Base-by-base conservation (phyloP, 148 eudicot species). In the Chenopodium formosanum region DNA sequence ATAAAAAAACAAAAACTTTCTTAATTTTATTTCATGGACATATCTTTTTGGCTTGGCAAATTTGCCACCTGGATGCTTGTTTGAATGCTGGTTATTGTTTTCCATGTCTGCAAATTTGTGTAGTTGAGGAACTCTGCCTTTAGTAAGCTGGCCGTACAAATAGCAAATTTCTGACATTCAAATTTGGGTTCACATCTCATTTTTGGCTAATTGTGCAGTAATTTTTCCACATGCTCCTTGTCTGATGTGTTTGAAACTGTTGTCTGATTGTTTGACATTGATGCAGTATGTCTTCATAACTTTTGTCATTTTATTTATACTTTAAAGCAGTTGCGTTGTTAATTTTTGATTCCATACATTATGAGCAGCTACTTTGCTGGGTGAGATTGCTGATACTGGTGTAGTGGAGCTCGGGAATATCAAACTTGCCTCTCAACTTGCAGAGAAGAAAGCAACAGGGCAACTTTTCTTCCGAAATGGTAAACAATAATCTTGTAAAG, bases 401-500 rank as follows among this genome's bases (percentile, higher is more conserved):
- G 85, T 87, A 75, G 91, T 94, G 77, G 98, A 94, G 86, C 88
- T 90, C 88, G 92, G 92, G 81, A 92, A 95, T 65, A 70, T 85
- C 62, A 74, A 84, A 72, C 91, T 95, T 83, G 92, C 90, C 53
- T 80, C 87, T 80, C 86, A 84, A 80, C 88, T 95, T 81, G 92
- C 97, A 4, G 97, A 95, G 88, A 93, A 88, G 91, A 93, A 85
- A 87, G 76, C 90, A 82, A 91, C 86, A 44, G 99, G 99, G 62
- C 91, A 80, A 81, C 92, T 88, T 76, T 92, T 83, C 80, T 95
- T 91, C 80, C 86, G 92, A 81, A 90, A 85, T 80, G 99, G 99
- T 92, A 84, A 82, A 74, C 69, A 71, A 9, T 34, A 16, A 7
- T 22, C 27, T 27, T 1, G 8, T 40, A 5, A 6, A 40, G 20